Evolutionary conservation across 352 stramenopile genomes (phyloP), one percentile per base, ranked within the genome.

Genomic region (Peronospora tabacina): DNA sequence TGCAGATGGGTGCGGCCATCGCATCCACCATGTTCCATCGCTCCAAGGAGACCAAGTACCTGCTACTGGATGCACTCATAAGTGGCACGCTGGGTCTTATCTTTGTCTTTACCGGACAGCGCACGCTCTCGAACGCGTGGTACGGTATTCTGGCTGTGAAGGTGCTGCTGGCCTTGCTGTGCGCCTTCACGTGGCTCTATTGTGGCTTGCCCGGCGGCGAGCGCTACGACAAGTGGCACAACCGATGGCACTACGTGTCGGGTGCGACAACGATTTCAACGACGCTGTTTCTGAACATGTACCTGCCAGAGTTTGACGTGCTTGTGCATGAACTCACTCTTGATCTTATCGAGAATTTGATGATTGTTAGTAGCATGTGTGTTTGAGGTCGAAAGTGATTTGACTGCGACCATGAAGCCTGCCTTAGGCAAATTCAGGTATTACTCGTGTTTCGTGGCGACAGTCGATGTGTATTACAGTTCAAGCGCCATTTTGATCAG

Each of bases 201-300:
- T 90, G 80, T 49, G 80, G 77, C 1, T 61, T 90, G 40, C 80
- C 80, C 2, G 80, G 80, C 44, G 75, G 74, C 41, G 61, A 63
- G 35, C 76, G 77, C 40, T 90, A 90, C 61, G 80, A 90, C 15
- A 71, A 71, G 48, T 90, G 80, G 80, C 80, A 90, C 68, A 67
- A 80, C 47, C 72, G 69, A 35, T 90, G 80, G 80, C 80, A 90
- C 62, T 90, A 87, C 66, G 73, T 85, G 48, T 90, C 80, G 40
- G 80, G 77, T 22, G 54, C 71, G 41, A 89, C 77, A 42, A 90
- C 80, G 36, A 80, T 88, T 20, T 78, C 68, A 17, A 88, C 75
- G 8, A 85, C 80, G 47, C 63, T 87, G 38, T 75, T 88, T 51
- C 58, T 90, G 49, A 72, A 69, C 44, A 66, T 73, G 55, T 90